These are phyloP conservation scores for Candida verbasci DNA, from an alignment of 805 yeast genomes.

Conservation along the genomic window DNA sequence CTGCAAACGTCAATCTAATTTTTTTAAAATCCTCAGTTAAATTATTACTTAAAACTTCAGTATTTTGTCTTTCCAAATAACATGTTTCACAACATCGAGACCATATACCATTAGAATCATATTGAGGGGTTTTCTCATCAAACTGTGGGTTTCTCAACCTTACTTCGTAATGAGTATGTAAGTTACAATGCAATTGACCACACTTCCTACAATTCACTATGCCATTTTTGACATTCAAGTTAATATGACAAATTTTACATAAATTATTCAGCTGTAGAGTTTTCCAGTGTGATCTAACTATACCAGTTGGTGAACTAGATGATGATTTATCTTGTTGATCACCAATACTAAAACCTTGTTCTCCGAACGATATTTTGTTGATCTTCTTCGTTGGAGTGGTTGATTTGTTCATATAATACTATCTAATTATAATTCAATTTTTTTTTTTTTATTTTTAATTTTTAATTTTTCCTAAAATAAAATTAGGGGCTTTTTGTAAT, in stretches of 20 bases:
- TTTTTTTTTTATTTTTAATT: no score
- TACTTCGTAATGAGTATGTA: conserved; percentile 54
- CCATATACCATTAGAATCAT: conserved; percentile 54
- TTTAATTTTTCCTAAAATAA: no score
- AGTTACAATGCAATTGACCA: conserved; percentile 65
- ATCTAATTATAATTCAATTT: no score
- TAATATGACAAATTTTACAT: conserved; percentile 34
- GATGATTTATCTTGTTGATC: conserved; percentile 10
- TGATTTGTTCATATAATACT: conserved; percentile 4
- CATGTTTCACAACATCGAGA: conserved; percentile 65
- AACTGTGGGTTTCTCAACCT: conserved; percentile 48
- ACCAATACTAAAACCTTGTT: conserved; percentile 34
- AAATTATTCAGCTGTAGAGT: conserved; percentile 33
- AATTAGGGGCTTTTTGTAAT: no score
- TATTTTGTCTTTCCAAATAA: conserved; percentile 34
- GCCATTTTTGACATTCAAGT: conserved; percentile 50
- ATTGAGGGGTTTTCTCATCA: conserved; percentile 38
- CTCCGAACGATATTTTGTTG: conserved; percentile 48
- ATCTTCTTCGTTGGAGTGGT: conserved; percentile 29
- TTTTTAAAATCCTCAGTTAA: conserved; percentile 37
- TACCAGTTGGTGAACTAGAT: conserved; percentile 9
- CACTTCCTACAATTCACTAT: conserved; percentile 71
- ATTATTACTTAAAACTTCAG: conserved; percentile 31
- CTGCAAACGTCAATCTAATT: conserved; percentile 40
- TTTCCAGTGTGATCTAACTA: conserved; percentile 56